Conservation (phyloP, 208 protist species). For the Vickermania ingenoplastis region DNA sequence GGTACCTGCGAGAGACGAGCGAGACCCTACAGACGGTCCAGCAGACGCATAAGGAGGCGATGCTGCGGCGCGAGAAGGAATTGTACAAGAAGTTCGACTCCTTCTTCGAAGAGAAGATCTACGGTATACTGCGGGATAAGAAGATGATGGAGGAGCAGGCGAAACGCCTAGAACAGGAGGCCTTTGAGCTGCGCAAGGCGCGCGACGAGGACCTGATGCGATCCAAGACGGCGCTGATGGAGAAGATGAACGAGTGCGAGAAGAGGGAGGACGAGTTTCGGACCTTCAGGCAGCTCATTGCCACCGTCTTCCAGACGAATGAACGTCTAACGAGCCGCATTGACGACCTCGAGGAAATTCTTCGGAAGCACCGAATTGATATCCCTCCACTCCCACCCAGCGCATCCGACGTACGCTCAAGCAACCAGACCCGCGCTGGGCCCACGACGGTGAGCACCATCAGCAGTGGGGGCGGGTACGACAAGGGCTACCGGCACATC, state of each 20-base stretch:
- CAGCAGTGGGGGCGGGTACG: too few species aligned
- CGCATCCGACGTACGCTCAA: constrained; percentile 29
- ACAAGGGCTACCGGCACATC: too few species aligned
- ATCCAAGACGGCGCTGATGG: constrained; percentile 47
- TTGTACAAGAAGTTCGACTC: constrained; percentile 37
- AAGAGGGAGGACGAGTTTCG: constrained; percentile 60
- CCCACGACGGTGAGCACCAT: neutral
- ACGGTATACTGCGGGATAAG: constrained; percentile 37
- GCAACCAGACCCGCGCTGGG: constrained; percentile 13
- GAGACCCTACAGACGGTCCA: constrained; percentile 6
- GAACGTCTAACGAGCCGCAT: constrained; percentile 49
- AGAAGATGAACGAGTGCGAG: constrained; percentile 49
- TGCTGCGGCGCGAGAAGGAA: constrained; percentile 24
- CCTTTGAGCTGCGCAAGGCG: constrained; percentile 35
- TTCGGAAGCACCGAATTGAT: constrained; percentile 43
- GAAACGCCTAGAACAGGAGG: constrained; percentile 26
- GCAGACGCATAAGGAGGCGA: too few species aligned
- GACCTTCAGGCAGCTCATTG: constrained; percentile 55
- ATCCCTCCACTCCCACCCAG: constrained; percentile 28
- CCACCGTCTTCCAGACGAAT: constrained; percentile 67
- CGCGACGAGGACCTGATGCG: constrained; percentile 48
- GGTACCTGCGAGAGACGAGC: constrained; percentile 32
- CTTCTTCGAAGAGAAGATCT: constrained; percentile 62
- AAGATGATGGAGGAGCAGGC: constrained; percentile 17
- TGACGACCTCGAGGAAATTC: constrained; percentile 36